Evolutionary conservation across 1,284 basidiomycete genomes (phyloP).

Genomic region (Microbotryomycetes sp.): DNA sequence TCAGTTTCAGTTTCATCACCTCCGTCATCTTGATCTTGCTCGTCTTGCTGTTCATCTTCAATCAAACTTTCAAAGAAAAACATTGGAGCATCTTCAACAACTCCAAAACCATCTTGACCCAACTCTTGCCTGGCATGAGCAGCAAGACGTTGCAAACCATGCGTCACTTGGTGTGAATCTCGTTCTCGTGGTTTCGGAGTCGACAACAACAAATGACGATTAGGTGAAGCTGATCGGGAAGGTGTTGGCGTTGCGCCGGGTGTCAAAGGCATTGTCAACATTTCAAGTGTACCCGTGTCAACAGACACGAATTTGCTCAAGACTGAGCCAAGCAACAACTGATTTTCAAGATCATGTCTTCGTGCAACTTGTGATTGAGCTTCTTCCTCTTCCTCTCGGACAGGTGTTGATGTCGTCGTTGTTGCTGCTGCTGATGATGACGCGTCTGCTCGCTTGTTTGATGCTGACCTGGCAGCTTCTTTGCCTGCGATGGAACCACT

Average conservation of each 20-base stretch:
- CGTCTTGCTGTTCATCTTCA: not conserved
- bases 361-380: not conserved
- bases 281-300: not conserved
- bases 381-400: not conserved
- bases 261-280: slow-evolving; percentile 1
- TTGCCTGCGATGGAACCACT: not conserved
- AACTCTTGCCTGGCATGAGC: slow-evolving; percentile 1
- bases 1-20: slow-evolving; percentile 12
- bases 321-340: not conserved
- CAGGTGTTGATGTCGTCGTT: not conserved
- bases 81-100: not conserved
- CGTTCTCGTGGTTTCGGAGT: not conserved
- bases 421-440: not conserved
- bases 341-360: not conserved
- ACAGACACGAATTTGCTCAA: not conserved
- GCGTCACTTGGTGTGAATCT: not conserved
- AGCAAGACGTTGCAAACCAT: slow-evolving; percentile 2
- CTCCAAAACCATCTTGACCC: not conserved
- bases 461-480: not conserved
- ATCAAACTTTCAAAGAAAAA: not conserved
- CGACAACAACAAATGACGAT: not conserved
- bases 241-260: slow-evolving; percentile 11
- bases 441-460: not conserved
- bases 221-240: slow-evolving; percentile 7
- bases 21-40: slow-evolving; percentile 2